Evolutionary conservation across 169 alveolate species (phyloP), one percentile per base, ranked within the genome.

Genomic region (Perkinsus marinus): DNA sequence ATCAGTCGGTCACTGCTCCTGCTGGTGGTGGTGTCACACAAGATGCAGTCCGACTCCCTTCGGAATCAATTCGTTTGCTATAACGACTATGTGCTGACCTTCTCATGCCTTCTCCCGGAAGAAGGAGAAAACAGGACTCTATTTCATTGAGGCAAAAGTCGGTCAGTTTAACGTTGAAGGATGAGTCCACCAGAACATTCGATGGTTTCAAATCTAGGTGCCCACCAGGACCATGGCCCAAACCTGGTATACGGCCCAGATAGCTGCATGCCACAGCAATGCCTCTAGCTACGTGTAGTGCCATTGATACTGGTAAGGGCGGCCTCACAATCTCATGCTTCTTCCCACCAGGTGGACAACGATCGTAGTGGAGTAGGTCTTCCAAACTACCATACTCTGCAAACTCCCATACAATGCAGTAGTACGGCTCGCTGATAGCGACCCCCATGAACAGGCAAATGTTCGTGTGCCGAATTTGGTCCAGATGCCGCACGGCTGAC

Each of bases 211-310:
- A 79, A 90, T 93, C 92, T 36, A 93, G 9, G 9, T 90, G 93
- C 37, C 68, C 43, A 13, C 46, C 36, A 93, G 92, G 36, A 39
- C 38, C 34, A 7, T 34, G 19, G 43, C n/a, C 36, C 30, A 89
- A 41, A 69, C 92, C 94, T 92, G 69, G 43, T n/a, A 91, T 90
- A 57, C 92, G 90, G 79, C 89, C 93, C 68, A 93, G 92, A 38
- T 93, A 93, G 16, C 93, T 90, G 92, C 94, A 93, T 30, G 93
- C 94, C 38, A 93, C 38, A 30, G 94, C 92, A 7, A 93, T 90
- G 57, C 90, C 94, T 39, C 94, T 91, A 39, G 41, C 89, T 38
- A 90, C 39, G 47, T 69, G 79, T 39, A 89, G 92, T 46, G 69
- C 68, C 38, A 91, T 89, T 13, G 30, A 68, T 39, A 91, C 46